Conservation (phyloP, 2,329 filamentous ascomycete species). For the Coleophoma crateriformis region DNA sequence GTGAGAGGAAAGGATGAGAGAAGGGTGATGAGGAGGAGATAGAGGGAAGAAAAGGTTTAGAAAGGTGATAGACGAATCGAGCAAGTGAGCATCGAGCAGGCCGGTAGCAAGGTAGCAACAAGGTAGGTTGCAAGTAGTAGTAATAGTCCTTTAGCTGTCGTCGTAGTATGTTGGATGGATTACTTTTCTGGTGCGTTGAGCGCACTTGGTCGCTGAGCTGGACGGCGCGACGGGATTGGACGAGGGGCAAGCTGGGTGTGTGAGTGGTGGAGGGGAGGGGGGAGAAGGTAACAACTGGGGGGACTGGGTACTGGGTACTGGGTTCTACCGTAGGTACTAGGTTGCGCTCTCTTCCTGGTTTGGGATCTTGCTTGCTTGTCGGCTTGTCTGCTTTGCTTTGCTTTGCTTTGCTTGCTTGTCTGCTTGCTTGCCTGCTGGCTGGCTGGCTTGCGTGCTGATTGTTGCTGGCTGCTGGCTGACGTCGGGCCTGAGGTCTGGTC, state of each 20-base stretch:
- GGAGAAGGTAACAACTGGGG: conserved; percentile 1
- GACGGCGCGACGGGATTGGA: conserved; percentile 7
- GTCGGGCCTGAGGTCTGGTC: too few species aligned
- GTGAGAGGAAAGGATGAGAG: conserved; percentile 23
- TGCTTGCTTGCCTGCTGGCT: too few species aligned
- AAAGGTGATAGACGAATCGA: too few species aligned
- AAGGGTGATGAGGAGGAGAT: conserved; percentile 5
- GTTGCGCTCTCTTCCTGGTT: background rate
- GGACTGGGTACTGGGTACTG: background rate
- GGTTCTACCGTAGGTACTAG: background rate
- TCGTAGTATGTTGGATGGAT: too few species aligned
- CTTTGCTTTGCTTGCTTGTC: background rate
- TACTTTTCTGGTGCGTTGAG: too few species aligned
- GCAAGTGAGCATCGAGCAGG: too few species aligned
- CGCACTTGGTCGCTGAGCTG: too few species aligned
- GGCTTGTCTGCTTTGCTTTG: background rate
- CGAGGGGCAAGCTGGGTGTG: conserved; percentile 16
- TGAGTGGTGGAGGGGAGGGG: conserved; percentile 19
- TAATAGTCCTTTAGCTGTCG: conserved; percentile 2
- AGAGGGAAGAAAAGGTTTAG: conserved; percentile 14
- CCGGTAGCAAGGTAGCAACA: background rate
- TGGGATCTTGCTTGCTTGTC: background rate
- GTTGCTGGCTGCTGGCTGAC: too few species aligned
- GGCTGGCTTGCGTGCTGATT: too few species aligned
- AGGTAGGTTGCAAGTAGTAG: conserved; percentile 12